Evolutionary conservation across 139 green algal genomes (phyloP).

Genomic region (Chlamydomonas schloesseri): DNA sequence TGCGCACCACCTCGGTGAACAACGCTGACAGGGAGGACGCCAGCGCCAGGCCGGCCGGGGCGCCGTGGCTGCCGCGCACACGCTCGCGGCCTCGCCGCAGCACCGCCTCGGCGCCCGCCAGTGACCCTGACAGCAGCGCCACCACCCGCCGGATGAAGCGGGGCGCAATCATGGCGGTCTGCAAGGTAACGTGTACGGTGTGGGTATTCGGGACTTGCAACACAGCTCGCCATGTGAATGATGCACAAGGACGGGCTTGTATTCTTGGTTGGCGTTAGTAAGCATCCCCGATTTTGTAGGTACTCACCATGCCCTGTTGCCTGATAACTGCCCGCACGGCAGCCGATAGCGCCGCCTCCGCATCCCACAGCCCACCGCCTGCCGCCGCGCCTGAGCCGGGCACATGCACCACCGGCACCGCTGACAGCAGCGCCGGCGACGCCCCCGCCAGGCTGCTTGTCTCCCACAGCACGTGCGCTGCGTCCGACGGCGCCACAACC

Average conservation of each 20-base stretch:
- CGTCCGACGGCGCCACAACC: conserved; percentile 2
- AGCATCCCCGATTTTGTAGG: no score
- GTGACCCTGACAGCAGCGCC: background rate
- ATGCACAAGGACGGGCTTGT: no score
- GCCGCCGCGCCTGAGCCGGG: background rate
- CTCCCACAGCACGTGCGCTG: conserved; percentile 45
- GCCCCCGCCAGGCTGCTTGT: conserved; percentile 25
- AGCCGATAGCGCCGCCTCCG: background rate
- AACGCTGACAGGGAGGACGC: background rate
- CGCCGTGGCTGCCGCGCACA: conserved; percentile 15
- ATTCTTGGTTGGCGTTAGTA: no score
- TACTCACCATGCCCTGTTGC: conserved; percentile 39
- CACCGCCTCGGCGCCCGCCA: background rate
- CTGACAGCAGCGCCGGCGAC: conserved; percentile 43
- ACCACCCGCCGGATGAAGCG: conserved; percentile 36
- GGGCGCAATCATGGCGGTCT: background rate
- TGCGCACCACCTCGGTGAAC: conserved; percentile 37
- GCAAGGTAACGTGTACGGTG: background rate
- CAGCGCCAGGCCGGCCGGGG: conserved; percentile 24
- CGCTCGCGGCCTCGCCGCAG: conserved; percentile 16
- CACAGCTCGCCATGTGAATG: no score
- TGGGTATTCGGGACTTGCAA: no score
- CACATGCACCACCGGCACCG: conserved; percentile 38
- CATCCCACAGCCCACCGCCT: conserved; percentile 13
- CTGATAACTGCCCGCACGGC: conserved; percentile 12